Evolutionary conservation across 768 basidiomycete species (phyloP), one percentile per base, ranked within the genome.

Genomic region (Phaeolepiota aurea): DNA sequence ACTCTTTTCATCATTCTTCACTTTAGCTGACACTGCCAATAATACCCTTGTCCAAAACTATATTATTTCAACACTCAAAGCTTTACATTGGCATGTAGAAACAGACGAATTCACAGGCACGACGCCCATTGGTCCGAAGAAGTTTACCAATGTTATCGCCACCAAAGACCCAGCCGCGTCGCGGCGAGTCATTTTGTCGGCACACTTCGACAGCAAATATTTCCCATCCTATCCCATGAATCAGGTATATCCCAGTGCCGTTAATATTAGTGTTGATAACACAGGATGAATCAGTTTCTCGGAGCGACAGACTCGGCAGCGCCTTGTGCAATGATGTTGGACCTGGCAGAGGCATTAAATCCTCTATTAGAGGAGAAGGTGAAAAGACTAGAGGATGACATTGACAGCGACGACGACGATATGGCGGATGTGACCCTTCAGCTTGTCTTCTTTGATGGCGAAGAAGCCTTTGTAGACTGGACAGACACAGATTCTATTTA

Each of bases 281-380:
- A 32, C 30, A 25, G 19, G 40, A 44, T 38, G 37, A n/a, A 32
- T 15, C 62, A 97, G 88, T 99, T 99, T 57, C 67, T 99, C 53
- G 96, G 96, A 22, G 96, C 96, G 5, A 98, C 92, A 7, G 96
- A 99, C 57, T 96, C 92, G 1, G 96, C 93, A 4, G 91, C 89
- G 22, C 82, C 96, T 2, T 97, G 93, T 49, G 90, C 92, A 3
- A 82, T 98, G 63, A 74, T 99, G 67, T 75, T 97, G 20, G 92
- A 97, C 60, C 65, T 97, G 12, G 96, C 92, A 0, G 87, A 92
- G 60, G 64, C 84, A 3, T 62, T 97, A 28, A 77, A 87, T 44
- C 79, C 78, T 0, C 63, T 93, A 30, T 60, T 98, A 13, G 71
- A 84, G 22, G 64, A 69, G 10, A 72, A 83, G 16, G 63, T 71